phyloP scores from a whole-genome alignment of 2,329 filamentous ascomycete species.

The Paramyrothecium sp. region DNA sequence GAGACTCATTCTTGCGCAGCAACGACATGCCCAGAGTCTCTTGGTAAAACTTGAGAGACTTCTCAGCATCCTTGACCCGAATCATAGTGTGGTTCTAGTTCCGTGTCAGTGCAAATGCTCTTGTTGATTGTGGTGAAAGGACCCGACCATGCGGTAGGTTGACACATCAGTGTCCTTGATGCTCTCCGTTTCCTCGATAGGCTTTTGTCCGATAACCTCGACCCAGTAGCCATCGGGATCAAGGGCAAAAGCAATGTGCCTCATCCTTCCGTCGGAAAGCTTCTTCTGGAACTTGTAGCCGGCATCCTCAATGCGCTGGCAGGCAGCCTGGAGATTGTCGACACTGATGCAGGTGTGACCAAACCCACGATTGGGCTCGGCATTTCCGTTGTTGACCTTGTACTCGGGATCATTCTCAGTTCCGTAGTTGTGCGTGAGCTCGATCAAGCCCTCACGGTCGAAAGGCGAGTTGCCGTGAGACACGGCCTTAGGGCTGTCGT shows the following conservation, averaged over 20 bases:
- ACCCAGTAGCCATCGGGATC: constrained; percentile 90
- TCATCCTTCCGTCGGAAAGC: constrained; percentile 83
- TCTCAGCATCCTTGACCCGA: constrained; percentile 79
- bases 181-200: constrained; percentile 68
- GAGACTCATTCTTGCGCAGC: constrained; percentile 69
- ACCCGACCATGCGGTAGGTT: constrained; percentile 68
- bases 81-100: constrained; percentile 89
- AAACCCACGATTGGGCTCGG: constrained; percentile 80
- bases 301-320: constrained; percentile 82
- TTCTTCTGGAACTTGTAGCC: constrained; percentile 97
- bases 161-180: constrained; percentile 69
- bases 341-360: constrained; percentile 84
- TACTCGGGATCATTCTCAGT: constrained; percentile 83
- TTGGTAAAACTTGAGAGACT: constrained; percentile 76
- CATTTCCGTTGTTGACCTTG: constrained; percentile 84
- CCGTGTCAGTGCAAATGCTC: background rate
- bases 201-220: constrained; percentile 74
- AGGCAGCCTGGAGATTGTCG: constrained; percentile 85
- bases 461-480: constrained; percentile 69
- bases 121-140: background rate
- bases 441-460: constrained; percentile 87
- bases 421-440: constrained; percentile 83
- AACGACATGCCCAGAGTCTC: constrained; percentile 88
- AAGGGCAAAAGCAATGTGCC: constrained; percentile 83
- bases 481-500: constrained; percentile 73